These are phyloP conservation scores for Daldinia sp. DNA, from an alignment of 2,329 filamentous ascomycete species.

Conservation along the genomic window DNA sequence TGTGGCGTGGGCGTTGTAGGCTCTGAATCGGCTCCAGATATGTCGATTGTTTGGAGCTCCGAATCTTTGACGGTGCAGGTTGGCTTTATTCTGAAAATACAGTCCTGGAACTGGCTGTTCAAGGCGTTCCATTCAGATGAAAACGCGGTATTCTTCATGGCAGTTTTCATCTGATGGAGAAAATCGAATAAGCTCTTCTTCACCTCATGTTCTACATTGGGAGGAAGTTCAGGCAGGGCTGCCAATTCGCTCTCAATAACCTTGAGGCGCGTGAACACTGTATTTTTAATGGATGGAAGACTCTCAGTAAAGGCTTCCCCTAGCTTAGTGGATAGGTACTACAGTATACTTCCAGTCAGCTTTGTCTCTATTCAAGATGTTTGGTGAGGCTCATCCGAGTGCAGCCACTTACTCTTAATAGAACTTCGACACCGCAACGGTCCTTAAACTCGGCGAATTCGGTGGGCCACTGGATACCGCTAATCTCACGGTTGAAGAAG, in stretches of 20 bases:
- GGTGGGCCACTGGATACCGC: conserved; percentile 58
- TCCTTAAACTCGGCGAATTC: conserved; percentile 62
- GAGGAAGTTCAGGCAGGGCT: conserved; percentile 74
- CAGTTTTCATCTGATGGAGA: conserved; percentile 63
- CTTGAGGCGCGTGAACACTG: conserved; percentile 62
- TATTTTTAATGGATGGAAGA: conserved; percentile 66
- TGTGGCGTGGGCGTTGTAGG: conserved; percentile 43
- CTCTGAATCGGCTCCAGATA: conserved; percentile 49
- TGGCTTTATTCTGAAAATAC: conserved; percentile 53
- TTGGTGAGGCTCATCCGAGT: background rate
- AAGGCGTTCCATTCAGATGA: conserved; percentile 51
- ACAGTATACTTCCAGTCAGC: conserved; percentile 26
- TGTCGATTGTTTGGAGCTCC: conserved; percentile 47
- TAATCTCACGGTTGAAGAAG: conserved; percentile 61
- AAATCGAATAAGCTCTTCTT: conserved; percentile 70
- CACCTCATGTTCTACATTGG: conserved; percentile 75
- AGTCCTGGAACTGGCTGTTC: conserved; percentile 51
- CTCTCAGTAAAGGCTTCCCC: conserved; percentile 66
- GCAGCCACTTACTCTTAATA: conserved; percentile 51
- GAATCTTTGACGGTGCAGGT: conserved; percentile 50
- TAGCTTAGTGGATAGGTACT: conserved; percentile 65
- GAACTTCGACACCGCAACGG: conserved; percentile 64
- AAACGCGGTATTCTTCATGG: conserved; percentile 64
- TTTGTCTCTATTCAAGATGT: background rate
- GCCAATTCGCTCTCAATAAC: conserved; percentile 67